Conservation (phyloP, 106 monocot species). For the Allium fistulosum region DNA sequence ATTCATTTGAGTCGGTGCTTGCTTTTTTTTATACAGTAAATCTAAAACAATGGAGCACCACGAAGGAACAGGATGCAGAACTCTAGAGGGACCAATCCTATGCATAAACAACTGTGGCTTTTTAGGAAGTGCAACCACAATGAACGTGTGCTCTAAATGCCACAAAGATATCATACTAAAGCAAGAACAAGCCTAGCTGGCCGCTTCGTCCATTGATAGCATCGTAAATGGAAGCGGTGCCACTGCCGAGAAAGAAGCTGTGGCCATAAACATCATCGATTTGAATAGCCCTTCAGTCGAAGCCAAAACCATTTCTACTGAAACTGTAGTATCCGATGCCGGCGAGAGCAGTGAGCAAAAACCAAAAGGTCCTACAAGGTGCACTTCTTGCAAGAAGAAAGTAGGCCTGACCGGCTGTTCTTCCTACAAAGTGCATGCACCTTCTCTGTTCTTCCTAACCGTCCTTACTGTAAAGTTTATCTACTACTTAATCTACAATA, state of each 20-base stretch:
- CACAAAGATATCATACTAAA: conserved; percentile 38
- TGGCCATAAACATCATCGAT: background rate
- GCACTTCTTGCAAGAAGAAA: conserved; percentile 27
- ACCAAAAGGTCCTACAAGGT: conserved; percentile 32
- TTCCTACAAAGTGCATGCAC: too few relatives aligned
- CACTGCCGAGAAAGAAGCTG: conserved; percentile 12
- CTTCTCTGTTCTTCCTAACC: too few relatives aligned
- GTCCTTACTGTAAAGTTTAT: too few relatives aligned
- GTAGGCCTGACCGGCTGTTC: conserved; percentile 45
- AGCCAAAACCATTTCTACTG: background rate
- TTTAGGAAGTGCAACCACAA: too few relatives aligned
- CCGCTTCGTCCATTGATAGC: conserved; percentile 33
- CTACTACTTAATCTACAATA: too few relatives aligned
- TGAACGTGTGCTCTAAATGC: too few relatives aligned
- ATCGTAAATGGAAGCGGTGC: conserved; percentile 19
- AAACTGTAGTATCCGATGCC: conserved; percentile 3
- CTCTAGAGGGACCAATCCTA: too few relatives aligned
- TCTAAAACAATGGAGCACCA: too few relatives aligned
- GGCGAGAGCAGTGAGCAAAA: conserved; percentile 10
- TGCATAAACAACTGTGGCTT: too few relatives aligned
- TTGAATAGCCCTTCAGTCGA: conserved; percentile 1
- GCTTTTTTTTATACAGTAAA: too few relatives aligned
- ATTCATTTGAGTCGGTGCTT: too few relatives aligned
- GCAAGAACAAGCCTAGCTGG: conserved; percentile 31
- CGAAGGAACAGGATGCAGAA: too few relatives aligned